phyloP scores from a whole-genome alignment of 108 stramenopile genomes.

The Nannochloropsis granulata region DNA sequence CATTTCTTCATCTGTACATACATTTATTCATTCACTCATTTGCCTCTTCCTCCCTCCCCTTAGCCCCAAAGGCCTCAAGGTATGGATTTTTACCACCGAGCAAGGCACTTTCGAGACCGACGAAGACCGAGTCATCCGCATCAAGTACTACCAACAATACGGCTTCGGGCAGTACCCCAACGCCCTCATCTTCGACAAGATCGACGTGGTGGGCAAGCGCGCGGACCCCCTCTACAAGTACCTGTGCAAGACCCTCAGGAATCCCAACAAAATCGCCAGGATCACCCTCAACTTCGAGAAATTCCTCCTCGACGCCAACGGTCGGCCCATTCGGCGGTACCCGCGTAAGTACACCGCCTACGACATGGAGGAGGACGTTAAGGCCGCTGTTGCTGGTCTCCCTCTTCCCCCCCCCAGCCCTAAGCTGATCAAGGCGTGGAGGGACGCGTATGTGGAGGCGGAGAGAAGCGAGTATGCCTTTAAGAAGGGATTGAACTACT shows the following conservation, averaged over 20 bases:
- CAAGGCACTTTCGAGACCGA: conserved; percentile 43
- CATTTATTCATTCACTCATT: too few relatives aligned
- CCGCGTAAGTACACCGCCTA: conserved; percentile 29
- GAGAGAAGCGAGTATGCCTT: conserved; percentile 33
- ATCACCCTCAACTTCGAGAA: conserved; percentile 42
- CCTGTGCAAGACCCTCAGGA: conserved; percentile 21
- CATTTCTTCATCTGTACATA: background rate
- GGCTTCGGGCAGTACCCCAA: conserved; percentile 39
- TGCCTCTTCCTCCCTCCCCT: too few relatives aligned
- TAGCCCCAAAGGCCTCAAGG: background rate
- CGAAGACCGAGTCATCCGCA: conserved; percentile 32
- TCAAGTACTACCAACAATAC: conserved; percentile 39
- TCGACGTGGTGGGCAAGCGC: conserved; percentile 38
- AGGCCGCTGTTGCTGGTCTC: conserved; percentile 22
- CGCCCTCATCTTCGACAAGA: conserved; percentile 39
- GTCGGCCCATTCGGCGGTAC: conserved; percentile 28
- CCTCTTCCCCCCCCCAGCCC: conserved; percentile 11
- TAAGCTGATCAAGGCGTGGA: conserved; percentile 17
- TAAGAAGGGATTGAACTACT: conserved; percentile 38
- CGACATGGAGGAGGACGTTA: conserved; percentile 32
- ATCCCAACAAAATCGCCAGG: conserved; percentile 39
- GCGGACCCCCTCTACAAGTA: conserved; percentile 35
- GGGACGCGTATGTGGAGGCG: conserved; percentile 29
- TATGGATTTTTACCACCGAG: background rate
- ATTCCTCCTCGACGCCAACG: conserved; percentile 34